These are phyloP conservation scores for Tolypocladium capitatum DNA, from an alignment of 2,329 filamentous ascomycete genomes.

Conservation along the genomic window DNA sequence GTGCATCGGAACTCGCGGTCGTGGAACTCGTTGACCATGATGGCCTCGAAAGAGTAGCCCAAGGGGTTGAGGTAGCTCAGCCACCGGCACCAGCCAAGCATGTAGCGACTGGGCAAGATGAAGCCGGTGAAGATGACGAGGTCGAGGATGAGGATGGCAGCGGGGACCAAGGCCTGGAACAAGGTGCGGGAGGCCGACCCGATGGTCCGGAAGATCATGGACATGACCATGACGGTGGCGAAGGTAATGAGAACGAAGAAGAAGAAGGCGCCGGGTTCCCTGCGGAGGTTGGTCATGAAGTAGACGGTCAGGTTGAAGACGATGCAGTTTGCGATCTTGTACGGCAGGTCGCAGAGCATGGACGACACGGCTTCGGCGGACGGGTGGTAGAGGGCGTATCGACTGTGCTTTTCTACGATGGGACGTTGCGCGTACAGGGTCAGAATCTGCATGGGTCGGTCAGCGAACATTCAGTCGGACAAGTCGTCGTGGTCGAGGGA, in stretches of 20 bases:
- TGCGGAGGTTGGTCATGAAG: conserved; percentile 73
- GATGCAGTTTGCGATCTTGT: conserved; percentile 58
- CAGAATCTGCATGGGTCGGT: conserved; percentile 41
- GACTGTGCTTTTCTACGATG: conserved; percentile 80
- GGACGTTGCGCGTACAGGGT: conserved; percentile 79
- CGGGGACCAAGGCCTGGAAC: conserved; percentile 48
- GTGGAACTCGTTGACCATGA: conserved; percentile 77
- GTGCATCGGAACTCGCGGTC: conserved; percentile 44
- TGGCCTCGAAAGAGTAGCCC: conserved; percentile 64
- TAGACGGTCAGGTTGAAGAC: conserved; percentile 72
- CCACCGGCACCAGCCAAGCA: conserved; percentile 73
- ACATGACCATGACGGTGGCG: conserved; percentile 62
- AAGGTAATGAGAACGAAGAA: conserved; percentile 72
- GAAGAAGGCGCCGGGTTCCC: conserved; percentile 68
- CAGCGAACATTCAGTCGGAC: not conserved
- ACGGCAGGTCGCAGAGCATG: conserved; percentile 76
- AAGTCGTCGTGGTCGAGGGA: not conserved
- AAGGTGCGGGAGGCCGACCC: conserved; percentile 62
- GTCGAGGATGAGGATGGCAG: conserved; percentile 47
- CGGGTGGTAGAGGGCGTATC: conserved; percentile 82
- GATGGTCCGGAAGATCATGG: conserved; percentile 74
- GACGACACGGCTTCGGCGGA: conserved; percentile 78
- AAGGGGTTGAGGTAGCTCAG: conserved; percentile 71
- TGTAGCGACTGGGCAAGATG: conserved; percentile 51
- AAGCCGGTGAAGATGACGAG: conserved; percentile 63